A percentile compares a stretch with the other conserved stretches of the same genome.
Evolutionary conservation across 208 protist genomes (phyloP).

Genomic region (Crithidia fasciculata): DNA sequence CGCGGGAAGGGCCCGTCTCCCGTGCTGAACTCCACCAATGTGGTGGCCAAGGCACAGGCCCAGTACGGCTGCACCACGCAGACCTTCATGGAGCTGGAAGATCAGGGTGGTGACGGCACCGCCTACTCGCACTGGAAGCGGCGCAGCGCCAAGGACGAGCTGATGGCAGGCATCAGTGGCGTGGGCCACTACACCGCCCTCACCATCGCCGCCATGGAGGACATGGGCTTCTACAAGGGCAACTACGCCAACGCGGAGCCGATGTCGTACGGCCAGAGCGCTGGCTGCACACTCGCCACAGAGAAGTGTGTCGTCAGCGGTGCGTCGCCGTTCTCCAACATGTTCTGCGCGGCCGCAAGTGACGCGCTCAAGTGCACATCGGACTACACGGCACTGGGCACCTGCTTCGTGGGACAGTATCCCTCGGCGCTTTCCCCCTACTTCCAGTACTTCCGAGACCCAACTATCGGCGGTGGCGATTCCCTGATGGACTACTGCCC

Average conservation of each 20-base stretch:
- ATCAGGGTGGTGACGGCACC: too few species aligned
- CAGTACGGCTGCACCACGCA: too few species aligned
- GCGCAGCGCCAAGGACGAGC: too few species aligned
- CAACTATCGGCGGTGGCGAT: constrained; percentile 19
- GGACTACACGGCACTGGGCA: constrained; percentile 33
- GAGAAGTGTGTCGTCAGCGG: too few species aligned
- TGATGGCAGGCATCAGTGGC: constrained; percentile 53
- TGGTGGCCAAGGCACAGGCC: too few species aligned
- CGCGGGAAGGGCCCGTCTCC: too few species aligned
- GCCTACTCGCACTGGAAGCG: too few species aligned
- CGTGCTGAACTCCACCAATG: too few species aligned
- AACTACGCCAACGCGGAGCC: too few species aligned
- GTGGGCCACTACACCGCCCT: constrained; percentile 54
- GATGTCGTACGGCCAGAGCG: too few species aligned
- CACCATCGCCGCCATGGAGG: constrained; percentile 83
- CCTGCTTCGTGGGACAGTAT: constrained; percentile 21
- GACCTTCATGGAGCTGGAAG: too few species aligned
- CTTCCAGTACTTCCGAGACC: constrained; percentile 53
- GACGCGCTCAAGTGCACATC: constrained; percentile 28
- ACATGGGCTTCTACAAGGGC: constrained; percentile 73
- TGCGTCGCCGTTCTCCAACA: constrained; percentile 36
- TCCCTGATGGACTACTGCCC: constrained; percentile 61
- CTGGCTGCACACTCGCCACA: too few species aligned
- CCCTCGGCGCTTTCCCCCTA: constrained; percentile 8
- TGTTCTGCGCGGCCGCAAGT: constrained; percentile 43